phyloP scores from a whole-genome alignment of 202 grass and related monocot species.

The Digitaria exilis region DNA sequence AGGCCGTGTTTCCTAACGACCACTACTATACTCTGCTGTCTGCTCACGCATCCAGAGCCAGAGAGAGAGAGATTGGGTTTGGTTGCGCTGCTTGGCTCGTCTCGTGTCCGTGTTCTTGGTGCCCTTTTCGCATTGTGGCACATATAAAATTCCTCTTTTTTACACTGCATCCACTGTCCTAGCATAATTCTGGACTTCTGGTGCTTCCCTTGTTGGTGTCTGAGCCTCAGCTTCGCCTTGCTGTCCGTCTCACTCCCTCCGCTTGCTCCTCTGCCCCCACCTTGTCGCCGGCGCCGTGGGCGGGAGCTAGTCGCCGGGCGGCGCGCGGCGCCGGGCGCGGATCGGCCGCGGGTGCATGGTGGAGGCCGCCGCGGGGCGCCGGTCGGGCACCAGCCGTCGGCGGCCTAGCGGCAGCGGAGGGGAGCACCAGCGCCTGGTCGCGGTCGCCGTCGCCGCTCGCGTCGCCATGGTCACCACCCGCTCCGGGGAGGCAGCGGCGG shows the following conservation, averaged over 20 bases:
- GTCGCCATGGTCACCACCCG: conserved; percentile 38
- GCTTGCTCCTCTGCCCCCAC: neutral
- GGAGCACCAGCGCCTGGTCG: conserved; percentile 53
- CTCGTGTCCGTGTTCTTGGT: conserved; percentile 24
- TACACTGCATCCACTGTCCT: neutral
- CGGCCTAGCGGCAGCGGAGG: conserved; percentile 60
- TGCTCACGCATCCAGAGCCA: neutral
- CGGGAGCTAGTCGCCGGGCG: neutral
- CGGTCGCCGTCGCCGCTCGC: conserved; percentile 46
- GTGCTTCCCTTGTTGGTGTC: neutral
- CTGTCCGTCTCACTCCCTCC: neutral
- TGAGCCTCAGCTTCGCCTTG: neutral
- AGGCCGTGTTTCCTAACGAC: conserved; percentile 23
- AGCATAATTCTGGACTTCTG: neutral
- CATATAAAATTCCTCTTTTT: conserved; percentile 2
- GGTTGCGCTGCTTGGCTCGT: neutral
- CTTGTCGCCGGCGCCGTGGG: neutral
- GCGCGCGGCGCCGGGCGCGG: conserved; percentile 37
- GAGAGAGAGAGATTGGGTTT: neutral
- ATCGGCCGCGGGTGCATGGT: conserved; percentile 67
- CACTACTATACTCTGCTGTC: neutral
- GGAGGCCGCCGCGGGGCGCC: conserved; percentile 67
- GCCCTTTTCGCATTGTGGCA: neutral
- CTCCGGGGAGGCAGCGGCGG: conserved; percentile 3
- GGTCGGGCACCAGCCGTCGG: conserved; percentile 73